Base-by-base conservation (phyloP, 2,329 filamentous ascomycete genomes). In the Dothidotthia symphoricarpi region DNA sequence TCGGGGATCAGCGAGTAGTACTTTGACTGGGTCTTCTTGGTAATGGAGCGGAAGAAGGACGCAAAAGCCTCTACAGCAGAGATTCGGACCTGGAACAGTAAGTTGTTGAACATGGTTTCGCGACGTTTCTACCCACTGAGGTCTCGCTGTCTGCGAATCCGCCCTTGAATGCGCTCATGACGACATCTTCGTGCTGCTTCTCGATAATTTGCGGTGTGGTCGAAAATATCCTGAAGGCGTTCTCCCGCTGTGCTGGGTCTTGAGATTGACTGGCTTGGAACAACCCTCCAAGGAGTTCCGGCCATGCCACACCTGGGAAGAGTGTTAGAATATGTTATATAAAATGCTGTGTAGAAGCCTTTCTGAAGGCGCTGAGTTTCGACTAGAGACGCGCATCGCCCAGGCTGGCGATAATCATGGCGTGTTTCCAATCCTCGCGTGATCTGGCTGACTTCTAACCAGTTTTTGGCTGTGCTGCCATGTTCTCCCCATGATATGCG, bases 21-120 rank as follows among this genome's bases (percentile, higher is more conserved):
- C 68, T 94, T 95, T 44, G 80, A 71, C 68, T 96, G 90, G 12
- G 80, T 79, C 70, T 94, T 95, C 74, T 94, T 96, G 62, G 74
- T 78, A 55, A 97, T 81, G 40, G 85, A 93, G 52, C 88, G 81
- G 78, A 98, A 98, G 73, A 98, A 97, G 3, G 90, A 84, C 13
- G 91, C 86, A 64, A 98, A 98, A 6, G 93, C 93, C 64, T 96
- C 90, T 82, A 97, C 95, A 39, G 93, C 90, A 31, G 90, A 85
- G 41, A 98, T 81, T 50, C 89, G 86, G 41, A 98, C 91, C 81
- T 91, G 49, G 24, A n/a, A 15, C 26, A 15, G 45, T 57, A 25
- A 54, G 51, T 36, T 4, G 25, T 26, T 11, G 16, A 34, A 24
- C 24, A 16, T 14, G 14, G 6, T 15, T 22, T 30, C 6, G 24